A percentile compares a stretch with the other conserved stretches of the same genome.
These are phyloP conservation scores for Monoraphidium neglectum DNA, from an alignment of 139 green algal genomes.

Conservation along the genomic window DNA sequence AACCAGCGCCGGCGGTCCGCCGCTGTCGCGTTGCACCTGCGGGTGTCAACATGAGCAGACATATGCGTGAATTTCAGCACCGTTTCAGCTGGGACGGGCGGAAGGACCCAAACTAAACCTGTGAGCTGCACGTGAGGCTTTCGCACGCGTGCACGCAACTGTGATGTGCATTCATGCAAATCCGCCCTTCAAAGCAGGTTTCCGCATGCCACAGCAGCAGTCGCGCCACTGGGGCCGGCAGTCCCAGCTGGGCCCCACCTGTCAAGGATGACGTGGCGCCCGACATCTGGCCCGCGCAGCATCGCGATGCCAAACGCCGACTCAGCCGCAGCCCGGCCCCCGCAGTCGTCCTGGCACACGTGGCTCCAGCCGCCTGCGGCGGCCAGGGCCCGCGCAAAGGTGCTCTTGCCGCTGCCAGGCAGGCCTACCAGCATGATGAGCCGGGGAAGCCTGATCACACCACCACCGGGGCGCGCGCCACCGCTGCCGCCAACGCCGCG, in stretches of 20 bases:
- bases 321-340: conserved; percentile 15
- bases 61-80: too few species aligned
- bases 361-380: conserved; percentile 24
- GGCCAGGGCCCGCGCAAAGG: conserved; percentile 30
- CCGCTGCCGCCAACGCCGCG: too few species aligned
- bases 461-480: too few species aligned
- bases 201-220: neutral
- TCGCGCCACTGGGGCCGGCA: neutral
- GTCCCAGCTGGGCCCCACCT: neutral
- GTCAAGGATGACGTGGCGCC: too few species aligned
- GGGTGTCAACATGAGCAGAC: too few species aligned
- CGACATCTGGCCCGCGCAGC: conserved; percentile 5
- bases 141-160: neutral
- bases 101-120: too few species aligned
- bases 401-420: conserved; percentile 47
- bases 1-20: too few species aligned
- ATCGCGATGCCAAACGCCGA: conserved; percentile 23
- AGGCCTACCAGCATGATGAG: conserved; percentile 37
- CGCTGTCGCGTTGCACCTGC: too few species aligned
- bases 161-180: neutral
- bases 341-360: conserved; percentile 44
- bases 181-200: neutral
- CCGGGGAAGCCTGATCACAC: conserved; percentile 12
- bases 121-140: too few species aligned
- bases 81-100: too few species aligned